Evolutionary conservation across 148 eudicot genomes (phyloP).

Genomic region (Rhododendron molle): DNA sequence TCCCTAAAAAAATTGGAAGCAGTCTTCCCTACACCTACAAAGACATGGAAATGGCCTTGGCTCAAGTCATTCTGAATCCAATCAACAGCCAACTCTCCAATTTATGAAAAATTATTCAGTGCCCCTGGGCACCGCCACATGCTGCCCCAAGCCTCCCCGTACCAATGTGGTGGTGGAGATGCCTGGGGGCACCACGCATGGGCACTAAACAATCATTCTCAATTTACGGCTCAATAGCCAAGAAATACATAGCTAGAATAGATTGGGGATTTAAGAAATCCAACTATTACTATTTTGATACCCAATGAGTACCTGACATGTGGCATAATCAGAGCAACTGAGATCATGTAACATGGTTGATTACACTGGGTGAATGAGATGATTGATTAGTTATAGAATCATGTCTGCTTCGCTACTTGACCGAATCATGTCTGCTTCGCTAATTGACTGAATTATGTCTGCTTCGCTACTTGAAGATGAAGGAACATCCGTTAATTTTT

Average conservation of each 20-base stretch:
- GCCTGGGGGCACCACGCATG: neutral
- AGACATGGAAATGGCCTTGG: neutral
- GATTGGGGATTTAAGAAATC: neutral
- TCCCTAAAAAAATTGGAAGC: neutral
- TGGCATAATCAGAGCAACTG: neutral
- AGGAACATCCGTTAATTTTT: neutral
- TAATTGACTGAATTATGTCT: neutral
- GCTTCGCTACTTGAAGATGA: neutral
- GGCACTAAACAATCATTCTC: neutral
- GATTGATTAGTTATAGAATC: neutral
- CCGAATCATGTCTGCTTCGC: neutral
- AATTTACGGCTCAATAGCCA: neutral
- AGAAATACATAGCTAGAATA: neutral
- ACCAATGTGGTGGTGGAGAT: neutral
- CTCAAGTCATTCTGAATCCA: neutral
- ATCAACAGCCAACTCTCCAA: neutral
- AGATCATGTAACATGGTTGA: neutral
- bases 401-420: neutral
- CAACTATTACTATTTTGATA: neutral
- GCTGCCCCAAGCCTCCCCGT: neutral
- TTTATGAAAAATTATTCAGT: neutral
- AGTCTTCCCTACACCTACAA: neutral
- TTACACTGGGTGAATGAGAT: neutral
- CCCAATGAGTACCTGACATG: neutral
- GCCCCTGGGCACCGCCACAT: neutral